These are phyloP conservation scores for Xylaria acuta DNA, from an alignment of 495 filamentous ascomycete genomes.

Conservation along the genomic window DNA sequence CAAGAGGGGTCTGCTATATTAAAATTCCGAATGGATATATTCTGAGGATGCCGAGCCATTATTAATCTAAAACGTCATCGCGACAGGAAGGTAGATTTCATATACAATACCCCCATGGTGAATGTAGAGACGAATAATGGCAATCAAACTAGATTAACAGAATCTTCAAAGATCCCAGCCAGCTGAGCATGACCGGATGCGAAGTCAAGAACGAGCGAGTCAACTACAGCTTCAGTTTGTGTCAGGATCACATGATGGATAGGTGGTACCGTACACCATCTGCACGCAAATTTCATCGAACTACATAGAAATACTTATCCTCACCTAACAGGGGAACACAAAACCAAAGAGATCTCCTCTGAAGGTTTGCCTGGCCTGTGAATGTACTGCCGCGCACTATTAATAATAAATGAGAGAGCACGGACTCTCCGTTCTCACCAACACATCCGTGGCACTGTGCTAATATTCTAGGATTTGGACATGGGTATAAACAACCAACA, in stretches of 20 bases:
- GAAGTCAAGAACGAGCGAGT: not conserved
- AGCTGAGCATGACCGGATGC: not conserved
- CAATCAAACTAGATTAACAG: not conserved
- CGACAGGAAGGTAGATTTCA: not conserved
- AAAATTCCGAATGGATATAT: not conserved
- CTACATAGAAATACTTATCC: not conserved
- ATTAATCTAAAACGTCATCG: not conserved
- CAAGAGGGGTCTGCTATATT: not conserved
- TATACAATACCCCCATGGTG: not conserved
- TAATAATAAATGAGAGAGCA: conserved; percentile 9
- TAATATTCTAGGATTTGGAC: not conserved
- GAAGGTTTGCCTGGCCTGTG: not conserved
- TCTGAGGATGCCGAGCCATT: conserved; percentile 1
- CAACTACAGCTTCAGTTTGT: not conserved
- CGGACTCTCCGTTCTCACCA: not conserved
- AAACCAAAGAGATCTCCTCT: not conserved
- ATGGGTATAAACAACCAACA: not conserved
- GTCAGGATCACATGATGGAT: not conserved
- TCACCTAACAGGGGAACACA: not conserved
- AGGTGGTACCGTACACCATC: not conserved
- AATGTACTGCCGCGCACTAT: not conserved
- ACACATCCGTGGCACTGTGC: conserved; percentile 2
- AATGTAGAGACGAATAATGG: not conserved
- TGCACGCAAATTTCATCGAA: not conserved
- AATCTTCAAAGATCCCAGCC: not conserved